These are phyloP conservation scores for Coriaria nepalensis DNA, from an alignment of 306 rosid genomes.

Conservation along the genomic window DNA sequence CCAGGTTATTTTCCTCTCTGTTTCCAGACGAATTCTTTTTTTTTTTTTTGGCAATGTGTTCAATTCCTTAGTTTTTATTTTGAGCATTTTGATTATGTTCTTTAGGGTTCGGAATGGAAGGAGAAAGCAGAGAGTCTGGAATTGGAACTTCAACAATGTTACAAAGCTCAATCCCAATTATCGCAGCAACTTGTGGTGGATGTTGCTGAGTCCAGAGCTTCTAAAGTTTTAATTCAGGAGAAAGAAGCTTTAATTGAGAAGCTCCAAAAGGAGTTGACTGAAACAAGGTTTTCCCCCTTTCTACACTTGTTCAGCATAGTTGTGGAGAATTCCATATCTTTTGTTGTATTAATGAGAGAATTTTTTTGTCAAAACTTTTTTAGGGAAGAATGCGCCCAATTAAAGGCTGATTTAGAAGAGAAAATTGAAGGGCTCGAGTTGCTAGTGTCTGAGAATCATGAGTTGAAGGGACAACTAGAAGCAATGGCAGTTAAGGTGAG, in stretches of 20 bases:
- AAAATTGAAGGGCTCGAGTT: slow-evolving; percentile 61
- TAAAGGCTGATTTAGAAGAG: slow-evolving; percentile 58
- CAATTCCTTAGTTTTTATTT: neutral
- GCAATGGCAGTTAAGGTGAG: slow-evolving; percentile 43
- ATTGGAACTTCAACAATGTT: slow-evolving; percentile 87
- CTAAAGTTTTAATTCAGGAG: slow-evolving; percentile 53
- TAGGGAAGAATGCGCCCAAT: slow-evolving; percentile 65
- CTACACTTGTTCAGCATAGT: neutral
- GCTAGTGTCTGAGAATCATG: slow-evolving; percentile 61
- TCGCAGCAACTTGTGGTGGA: slow-evolving; percentile 95
- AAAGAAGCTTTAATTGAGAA: slow-evolving; percentile 40
- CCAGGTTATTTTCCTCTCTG: slow-evolving; percentile 32
- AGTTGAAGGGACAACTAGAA: slow-evolving; percentile 53
- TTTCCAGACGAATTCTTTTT: neutral
- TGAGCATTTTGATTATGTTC: slow-evolving; percentile 8
- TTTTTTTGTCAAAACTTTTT: slow-evolving; percentile 9
- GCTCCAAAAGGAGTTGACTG: slow-evolving; percentile 48
- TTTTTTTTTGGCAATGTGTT: neutral
- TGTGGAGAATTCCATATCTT: slow-evolving; percentile 4
- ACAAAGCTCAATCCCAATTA: slow-evolving; percentile 84
- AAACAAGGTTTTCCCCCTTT: slow-evolving; percentile 34
- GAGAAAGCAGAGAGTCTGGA: slow-evolving; percentile 77
- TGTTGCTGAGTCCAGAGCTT: slow-evolving; percentile 76
- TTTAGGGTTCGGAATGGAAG: slow-evolving; percentile 94
- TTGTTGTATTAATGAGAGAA: slow-evolving; percentile 10